Base-by-base conservation (phyloP, 2,329 filamentous ascomycete species). In the Sporothrix brunneoviolacea region DNA sequence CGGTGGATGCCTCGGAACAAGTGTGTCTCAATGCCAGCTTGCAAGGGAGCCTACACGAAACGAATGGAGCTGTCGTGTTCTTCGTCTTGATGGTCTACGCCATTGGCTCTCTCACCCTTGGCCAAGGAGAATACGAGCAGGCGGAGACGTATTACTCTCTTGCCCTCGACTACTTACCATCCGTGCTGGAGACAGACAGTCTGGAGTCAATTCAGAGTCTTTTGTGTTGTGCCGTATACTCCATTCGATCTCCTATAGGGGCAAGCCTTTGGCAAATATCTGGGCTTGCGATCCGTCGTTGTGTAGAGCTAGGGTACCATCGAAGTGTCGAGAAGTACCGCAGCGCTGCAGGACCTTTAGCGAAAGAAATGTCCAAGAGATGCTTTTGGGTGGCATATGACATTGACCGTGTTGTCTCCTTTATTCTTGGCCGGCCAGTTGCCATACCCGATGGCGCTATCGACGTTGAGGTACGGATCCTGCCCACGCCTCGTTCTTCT, bases 311-410 rank as follows among this genome's bases (percentile, higher is more conserved):
- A 7, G 42, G 42, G 18, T 45, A 45, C 32, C 42, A 45, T 21
- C 42, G 42, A 12, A 45, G 42, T 15, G 42, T 22, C 19, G 42
- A 45, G 21, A 32, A 36, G n/a, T 45, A 35, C 32, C 42, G 42
- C 22, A 21, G 42, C 19, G 18, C 19, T 12, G 32, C 42, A 8
- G 42, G 32, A 18, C 12, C 51, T 2, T 49, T 64, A 2, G 55
- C 52, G 7, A 40, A 52, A 15, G 58, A 65, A 43, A 54, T 64
- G 51, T 52, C 55, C 18, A 62, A 60, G 45, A 51, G 62, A 19
- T 55, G 52, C 3, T 65, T 64, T 33, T 65, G 62, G 62, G 52
- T 55, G 21, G 58, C 61, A 13, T 61, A 62, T 32, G 57, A 54
- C 21, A 54, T 63, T 15, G 60, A 63, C 22, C 55, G 56, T 16